A percentile compares a stretch with the other conserved stretches of the same genome.
phyloP scores from a whole-genome alignment of 1,139 yeast species.

The Protomyces inouyei region DNA sequence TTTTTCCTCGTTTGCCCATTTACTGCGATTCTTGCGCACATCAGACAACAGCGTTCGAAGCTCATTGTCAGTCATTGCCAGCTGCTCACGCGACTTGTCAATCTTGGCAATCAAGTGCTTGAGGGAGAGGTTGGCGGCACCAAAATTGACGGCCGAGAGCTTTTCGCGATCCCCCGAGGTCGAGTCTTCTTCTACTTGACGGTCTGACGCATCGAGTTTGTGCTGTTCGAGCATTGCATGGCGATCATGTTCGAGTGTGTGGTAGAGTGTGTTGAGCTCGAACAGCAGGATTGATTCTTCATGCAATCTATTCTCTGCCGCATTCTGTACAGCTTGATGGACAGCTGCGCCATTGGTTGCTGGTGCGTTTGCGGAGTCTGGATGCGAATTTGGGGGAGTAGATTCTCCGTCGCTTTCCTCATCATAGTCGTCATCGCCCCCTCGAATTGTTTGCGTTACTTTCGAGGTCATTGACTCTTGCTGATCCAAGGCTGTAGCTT shows the following conservation, averaged over 20 bases:
- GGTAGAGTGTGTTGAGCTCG: slow-evolving; percentile 17
- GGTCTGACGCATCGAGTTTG: slow-evolving; percentile 29
- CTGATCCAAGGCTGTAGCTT: slow-evolving; percentile 2
- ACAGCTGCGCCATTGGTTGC: slow-evolving; percentile 8
- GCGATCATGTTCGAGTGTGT: slow-evolving; percentile 23
- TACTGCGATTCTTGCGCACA: slow-evolving; percentile 88
- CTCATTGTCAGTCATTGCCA: slow-evolving; percentile 77
- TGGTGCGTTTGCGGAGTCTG: not conserved
- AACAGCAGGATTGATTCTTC: slow-evolving; percentile 10
- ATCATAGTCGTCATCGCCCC: slow-evolving; percentile 33
- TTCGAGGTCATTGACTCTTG: slow-evolving; percentile 2
- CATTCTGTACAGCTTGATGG: slow-evolving; percentile 28
- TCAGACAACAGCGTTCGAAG: slow-evolving; percentile 80
- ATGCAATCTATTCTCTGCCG: slow-evolving; percentile 24
- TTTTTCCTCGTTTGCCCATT: slow-evolving; percentile 93
- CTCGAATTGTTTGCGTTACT: slow-evolving; percentile 27
- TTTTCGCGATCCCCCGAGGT: slow-evolving; percentile 32
- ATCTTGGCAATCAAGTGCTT: slow-evolving; percentile 71
- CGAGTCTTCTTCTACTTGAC: slow-evolving; percentile 32
- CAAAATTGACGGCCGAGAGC: slow-evolving; percentile 49
- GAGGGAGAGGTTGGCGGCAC: slow-evolving; percentile 76
- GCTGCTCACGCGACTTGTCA: slow-evolving; percentile 68
- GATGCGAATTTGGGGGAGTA: slow-evolving; percentile 26
- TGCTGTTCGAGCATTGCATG: slow-evolving; percentile 24
- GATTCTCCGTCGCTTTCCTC: slow-evolving; percentile 36